These are phyloP conservation scores for Pouteria campechiana DNA, from an alignment of 179 eudicot species.

Conservation along the genomic window DNA sequence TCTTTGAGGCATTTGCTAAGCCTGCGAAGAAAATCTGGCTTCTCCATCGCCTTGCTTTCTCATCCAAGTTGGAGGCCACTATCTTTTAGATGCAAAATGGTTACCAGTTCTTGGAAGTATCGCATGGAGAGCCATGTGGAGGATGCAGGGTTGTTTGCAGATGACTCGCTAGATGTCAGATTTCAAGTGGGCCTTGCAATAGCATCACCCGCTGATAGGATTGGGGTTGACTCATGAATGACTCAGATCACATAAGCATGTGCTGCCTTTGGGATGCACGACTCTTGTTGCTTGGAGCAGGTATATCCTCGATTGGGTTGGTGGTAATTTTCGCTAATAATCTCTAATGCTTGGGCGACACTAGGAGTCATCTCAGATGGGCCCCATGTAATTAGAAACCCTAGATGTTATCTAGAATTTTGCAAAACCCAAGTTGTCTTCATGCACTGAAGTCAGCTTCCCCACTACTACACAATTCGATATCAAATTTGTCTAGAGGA, in stretches of 20 bases:
- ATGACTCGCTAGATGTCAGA: constrained; percentile 23
- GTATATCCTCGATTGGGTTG: not conserved
- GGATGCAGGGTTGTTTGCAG: constrained; percentile 27
- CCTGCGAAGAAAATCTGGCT: constrained; percentile 85
- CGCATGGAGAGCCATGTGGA: constrained; percentile 54
- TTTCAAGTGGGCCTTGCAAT: constrained; percentile 49
- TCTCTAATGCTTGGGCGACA: not conserved
- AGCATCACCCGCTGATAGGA: too few relatives aligned
- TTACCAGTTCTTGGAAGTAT: constrained; percentile 44
- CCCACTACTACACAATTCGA: constrained; percentile 1
- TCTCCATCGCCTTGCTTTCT: constrained; percentile 60
- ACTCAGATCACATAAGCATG: too few relatives aligned
- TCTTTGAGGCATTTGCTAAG: constrained; percentile 77
- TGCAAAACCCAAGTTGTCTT: not conserved
- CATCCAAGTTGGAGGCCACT: constrained; percentile 26
- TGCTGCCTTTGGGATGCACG: constrained; percentile 35
- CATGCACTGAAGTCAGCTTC: not conserved
- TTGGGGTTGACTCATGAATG: too few relatives aligned
- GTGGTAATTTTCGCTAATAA: not conserved
- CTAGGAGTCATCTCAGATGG: too few relatives aligned
- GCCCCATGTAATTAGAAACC: too few relatives aligned
- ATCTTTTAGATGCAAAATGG: constrained; percentile 28
- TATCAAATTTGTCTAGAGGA: not conserved
- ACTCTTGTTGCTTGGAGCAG: constrained; percentile 10
- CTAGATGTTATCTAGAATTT: not conserved